phyloP scores from a whole-genome alignment of 2,329 filamentous ascomycete species.

The Harringtonia lauricola region DNA sequence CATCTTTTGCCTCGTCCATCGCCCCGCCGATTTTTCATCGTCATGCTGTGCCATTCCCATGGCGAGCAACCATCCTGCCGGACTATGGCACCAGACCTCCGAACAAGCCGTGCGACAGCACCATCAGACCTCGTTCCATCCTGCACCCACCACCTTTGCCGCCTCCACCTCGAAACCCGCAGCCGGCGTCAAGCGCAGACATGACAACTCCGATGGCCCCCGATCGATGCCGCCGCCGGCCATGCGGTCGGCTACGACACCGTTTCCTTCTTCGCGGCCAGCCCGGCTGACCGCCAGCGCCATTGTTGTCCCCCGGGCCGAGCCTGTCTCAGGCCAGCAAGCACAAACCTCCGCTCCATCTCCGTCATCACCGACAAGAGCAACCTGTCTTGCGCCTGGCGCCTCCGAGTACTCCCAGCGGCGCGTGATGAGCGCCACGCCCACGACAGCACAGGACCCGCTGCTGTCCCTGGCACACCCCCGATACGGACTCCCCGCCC shows the following conservation, averaged over 20 bases:
- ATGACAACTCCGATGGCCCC: not conserved
- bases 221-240: not conserved
- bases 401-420: slow-evolving; percentile 47
- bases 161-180: not conserved
- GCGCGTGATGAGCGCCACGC: slow-evolving; percentile 38
- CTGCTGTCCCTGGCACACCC: slow-evolving; percentile 51
- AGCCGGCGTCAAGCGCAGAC: slow-evolving; percentile 4
- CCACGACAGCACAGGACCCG: slow-evolving; percentile 38
- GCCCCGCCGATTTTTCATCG: too few relatives aligned
- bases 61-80: slow-evolving; percentile 5
- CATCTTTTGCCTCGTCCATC: too few relatives aligned
- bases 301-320: slow-evolving; percentile 7
- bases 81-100: slow-evolving; percentile 11
- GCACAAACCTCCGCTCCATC: too few relatives aligned
- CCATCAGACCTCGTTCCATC: not conserved
- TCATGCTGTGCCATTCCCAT: not conserved
- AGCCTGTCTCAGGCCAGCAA: too few relatives aligned
- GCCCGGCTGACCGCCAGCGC: slow-evolving; percentile 15
- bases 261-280: slow-evolving; percentile 5
- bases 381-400: slow-evolving; percentile 28
- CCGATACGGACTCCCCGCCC: slow-evolving; percentile 48
- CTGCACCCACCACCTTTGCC: slow-evolving; percentile 1
- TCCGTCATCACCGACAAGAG: slow-evolving; percentile 6
- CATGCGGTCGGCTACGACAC: not conserved
- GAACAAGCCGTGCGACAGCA: slow-evolving; percentile 7